phyloP scores from a whole-genome alignment of 2,329 filamentous ascomycete genomes.

The Dryadomyces sulphureus region DNA sequence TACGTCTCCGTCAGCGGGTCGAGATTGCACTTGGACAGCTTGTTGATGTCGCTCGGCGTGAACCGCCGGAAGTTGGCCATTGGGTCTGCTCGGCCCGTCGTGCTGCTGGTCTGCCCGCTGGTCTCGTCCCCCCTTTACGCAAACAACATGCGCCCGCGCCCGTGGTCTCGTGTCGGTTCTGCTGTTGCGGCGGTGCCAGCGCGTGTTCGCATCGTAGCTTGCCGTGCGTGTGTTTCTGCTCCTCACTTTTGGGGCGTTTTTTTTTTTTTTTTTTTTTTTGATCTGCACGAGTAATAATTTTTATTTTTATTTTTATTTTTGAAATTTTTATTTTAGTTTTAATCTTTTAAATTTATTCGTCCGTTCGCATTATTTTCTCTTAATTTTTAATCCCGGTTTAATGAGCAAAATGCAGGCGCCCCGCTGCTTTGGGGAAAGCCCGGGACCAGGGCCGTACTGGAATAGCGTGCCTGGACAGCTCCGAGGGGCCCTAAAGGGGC shows the following conservation, averaged over 20 bases:
- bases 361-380: too few relatives aligned
- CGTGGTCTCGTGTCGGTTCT: background rate
- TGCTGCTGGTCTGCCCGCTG: background rate
- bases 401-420: too few relatives aligned
- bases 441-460: too few relatives aligned
- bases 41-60: conserved; percentile 68
- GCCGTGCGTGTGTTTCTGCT: background rate
- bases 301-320: background rate
- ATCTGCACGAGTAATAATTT: too few relatives aligned
- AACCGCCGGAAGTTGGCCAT: conserved; percentile 85
- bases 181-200: background rate
- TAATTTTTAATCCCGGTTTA: too few relatives aligned
- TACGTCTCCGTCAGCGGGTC: conserved; percentile 98
- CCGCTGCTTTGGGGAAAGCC: too few relatives aligned
- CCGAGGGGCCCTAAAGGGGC: too few relatives aligned
- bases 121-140: too few relatives aligned
- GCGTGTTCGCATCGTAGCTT: background rate
- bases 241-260: too few relatives aligned
- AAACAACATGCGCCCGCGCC: background rate
- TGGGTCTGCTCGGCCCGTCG: conserved; percentile 1
- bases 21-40: conserved; percentile 87
- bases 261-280: background rate
- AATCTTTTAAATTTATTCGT: too few relatives aligned
- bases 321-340: background rate
- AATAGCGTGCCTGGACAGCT: too few relatives aligned